These are phyloP conservation scores for Rhodotorula graminis DNA, from an alignment of 768 basidiomycete species.

Conservation along the genomic window DNA sequence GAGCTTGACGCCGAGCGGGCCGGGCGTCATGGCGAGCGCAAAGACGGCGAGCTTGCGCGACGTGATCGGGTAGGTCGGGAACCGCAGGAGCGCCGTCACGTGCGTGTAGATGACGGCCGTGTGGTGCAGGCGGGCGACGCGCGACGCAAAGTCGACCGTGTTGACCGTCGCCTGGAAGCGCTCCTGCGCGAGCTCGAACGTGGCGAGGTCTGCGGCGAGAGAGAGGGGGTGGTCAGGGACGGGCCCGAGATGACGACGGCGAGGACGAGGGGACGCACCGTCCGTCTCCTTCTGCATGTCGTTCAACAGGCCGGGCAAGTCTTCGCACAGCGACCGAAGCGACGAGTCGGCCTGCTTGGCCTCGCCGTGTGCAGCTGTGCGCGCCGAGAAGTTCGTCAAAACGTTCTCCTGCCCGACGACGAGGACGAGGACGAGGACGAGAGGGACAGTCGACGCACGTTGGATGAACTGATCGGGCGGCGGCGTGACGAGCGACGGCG, in stretches of 20 bases:
- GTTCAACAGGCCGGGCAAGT: neutral
- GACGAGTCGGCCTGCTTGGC: neutral
- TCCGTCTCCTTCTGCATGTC: neutral
- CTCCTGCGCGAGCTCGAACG: slow-evolving; percentile 19
- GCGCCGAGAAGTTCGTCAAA: too few relatives aligned
- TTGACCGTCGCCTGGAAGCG: slow-evolving; percentile 19
- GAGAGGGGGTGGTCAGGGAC: neutral
- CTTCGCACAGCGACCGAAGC: neutral
- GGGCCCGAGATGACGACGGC: neutral
- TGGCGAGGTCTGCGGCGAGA: slow-evolving; percentile 6
- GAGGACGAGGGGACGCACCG: neutral
- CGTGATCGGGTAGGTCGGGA: slow-evolving; percentile 33
- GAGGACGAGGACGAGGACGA: too few relatives aligned
- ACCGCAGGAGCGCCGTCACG: slow-evolving; percentile 21
- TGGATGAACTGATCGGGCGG: neutral
- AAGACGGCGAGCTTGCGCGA: slow-evolving; percentile 23
- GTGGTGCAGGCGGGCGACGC: slow-evolving; percentile 13
- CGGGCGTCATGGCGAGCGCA: slow-evolving; percentile 27
- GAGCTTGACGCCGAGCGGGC: slow-evolving; percentile 1
- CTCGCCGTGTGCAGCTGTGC: neutral
- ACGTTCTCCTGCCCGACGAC: too few relatives aligned
- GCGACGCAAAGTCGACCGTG: slow-evolving; percentile 13
- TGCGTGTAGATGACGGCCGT: slow-evolving; percentile 25
- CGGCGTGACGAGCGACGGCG: neutral
- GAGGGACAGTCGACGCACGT: neutral